These are phyloP conservation scores for Moringa oleifera DNA, from an alignment of 345 rosid genomes.

Conservation along the genomic window DNA sequence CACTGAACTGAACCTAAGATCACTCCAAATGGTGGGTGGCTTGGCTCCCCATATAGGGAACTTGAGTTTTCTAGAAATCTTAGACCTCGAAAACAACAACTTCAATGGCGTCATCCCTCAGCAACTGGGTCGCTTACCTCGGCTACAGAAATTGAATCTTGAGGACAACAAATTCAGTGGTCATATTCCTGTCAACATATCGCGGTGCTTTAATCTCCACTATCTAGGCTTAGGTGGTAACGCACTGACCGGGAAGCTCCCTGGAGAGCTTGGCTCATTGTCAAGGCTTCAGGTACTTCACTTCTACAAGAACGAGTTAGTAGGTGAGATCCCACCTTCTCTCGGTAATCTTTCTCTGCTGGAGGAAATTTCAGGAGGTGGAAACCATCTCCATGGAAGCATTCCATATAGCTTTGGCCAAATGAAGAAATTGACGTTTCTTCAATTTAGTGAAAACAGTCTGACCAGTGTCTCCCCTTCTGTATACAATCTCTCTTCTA, in stretches of 20 bases:
- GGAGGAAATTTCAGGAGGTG: not conserved
- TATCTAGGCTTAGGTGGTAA: fast-evolving
- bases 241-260: conserved; percentile 13
- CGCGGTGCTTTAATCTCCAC: conserved; percentile 9
- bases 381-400: not conserved
- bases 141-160: not conserved
- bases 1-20: conserved; percentile 18
- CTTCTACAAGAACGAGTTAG: conserved; percentile 10
- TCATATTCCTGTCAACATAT: conserved; percentile 14
- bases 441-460: not conserved
- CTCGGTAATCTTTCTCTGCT: conserved; percentile 26
- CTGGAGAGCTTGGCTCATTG: conserved; percentile 17
- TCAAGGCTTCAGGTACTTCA: not conserved
- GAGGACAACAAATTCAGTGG: conserved; percentile 9
- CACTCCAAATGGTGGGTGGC: conserved; percentile 11
- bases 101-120: conserved; percentile 15
- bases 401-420: not conserved
- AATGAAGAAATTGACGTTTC: not conserved
- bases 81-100: conserved; percentile 21
- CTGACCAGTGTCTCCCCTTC: conserved; percentile 18
- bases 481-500: conserved; percentile 26
- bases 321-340: conserved; percentile 22
- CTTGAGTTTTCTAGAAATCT: conserved; percentile 24
- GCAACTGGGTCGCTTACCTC: conserved; percentile 14
- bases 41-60: conserved; percentile 32